These are phyloP conservation scores for Apophysomyces trapeziformis DNA, from an alignment of 371 early-diverging fungal genomes.

Conservation along the genomic window DNA sequence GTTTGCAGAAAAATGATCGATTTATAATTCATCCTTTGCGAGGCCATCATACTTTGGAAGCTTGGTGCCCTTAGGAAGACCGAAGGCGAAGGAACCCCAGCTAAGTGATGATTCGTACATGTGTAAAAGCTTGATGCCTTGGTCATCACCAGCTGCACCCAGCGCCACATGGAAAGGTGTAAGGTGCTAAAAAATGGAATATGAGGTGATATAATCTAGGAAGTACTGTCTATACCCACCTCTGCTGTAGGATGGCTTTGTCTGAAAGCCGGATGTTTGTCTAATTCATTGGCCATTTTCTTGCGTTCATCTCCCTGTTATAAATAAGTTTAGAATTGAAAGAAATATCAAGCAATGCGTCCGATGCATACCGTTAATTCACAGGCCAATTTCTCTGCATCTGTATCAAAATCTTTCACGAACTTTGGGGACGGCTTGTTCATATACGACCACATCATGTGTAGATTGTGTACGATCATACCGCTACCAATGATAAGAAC, in stretches of 20 bases:
- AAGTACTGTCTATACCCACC: conserved; percentile 10
- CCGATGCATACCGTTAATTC: conserved; percentile 8
- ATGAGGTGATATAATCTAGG: too few species aligned
- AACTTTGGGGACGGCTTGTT: conserved; percentile 30
- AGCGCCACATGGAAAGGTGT: conserved; percentile 41
- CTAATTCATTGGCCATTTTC: conserved; percentile 19
- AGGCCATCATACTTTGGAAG: conserved; percentile 11
- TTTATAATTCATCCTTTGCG: too few species aligned
- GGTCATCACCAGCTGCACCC: conserved; percentile 39
- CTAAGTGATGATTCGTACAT: conserved; percentile 30
- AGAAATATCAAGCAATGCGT: background rate
- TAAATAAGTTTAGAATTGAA: background rate
- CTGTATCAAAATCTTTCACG: conserved; percentile 32
- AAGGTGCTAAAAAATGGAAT: conserved; percentile 23
- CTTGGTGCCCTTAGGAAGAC: conserved; percentile 21
- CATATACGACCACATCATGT: conserved; percentile 36
- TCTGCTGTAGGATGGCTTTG: conserved; percentile 45
- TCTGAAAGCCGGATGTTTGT: conserved; percentile 31
- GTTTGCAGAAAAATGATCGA: too few species aligned
- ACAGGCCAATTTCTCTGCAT: conserved; percentile 24
- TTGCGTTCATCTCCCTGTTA: conserved; percentile 29
- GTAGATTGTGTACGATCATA: conserved; percentile 63
- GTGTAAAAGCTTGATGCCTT: conserved; percentile 25
- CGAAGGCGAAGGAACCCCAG: conserved; percentile 35
- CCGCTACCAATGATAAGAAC: conserved; percentile 67